phyloP scores from a whole-genome alignment of 108 stramenopile species.

The Nitzschia inconspicua region DNA sequence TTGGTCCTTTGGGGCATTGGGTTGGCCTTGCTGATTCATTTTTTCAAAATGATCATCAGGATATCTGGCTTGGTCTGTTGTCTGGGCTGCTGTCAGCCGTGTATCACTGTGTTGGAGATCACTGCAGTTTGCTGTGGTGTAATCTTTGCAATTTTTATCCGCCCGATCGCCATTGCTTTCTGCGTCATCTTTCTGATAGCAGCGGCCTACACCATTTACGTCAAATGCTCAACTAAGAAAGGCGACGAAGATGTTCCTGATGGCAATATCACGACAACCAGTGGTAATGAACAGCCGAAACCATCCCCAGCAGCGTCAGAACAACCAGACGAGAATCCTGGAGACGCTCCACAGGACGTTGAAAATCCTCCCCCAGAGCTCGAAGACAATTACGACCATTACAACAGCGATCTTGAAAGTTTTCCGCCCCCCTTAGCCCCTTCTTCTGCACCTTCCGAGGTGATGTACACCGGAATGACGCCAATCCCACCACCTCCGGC shows the following conservation, averaged over 20 bases:
- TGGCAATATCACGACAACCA: too few species aligned
- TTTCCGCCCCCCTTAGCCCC: too few species aligned
- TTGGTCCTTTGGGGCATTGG: conserved; percentile 32
- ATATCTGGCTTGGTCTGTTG: conserved; percentile 21
- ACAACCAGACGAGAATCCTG: too few species aligned
- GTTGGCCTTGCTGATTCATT: conserved; percentile 40
- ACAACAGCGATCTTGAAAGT: too few species aligned
- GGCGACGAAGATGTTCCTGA: conserved; percentile 1
- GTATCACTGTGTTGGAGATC: conserved; percentile 32
- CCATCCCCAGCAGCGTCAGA: too few species aligned
- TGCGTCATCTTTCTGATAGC: conserved; percentile 24
- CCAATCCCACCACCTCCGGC: too few species aligned
- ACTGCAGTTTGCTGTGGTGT: conserved; percentile 19
- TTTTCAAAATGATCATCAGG: conserved; percentile 48
- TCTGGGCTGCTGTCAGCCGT: conserved; percentile 31
- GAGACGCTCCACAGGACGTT: too few species aligned
- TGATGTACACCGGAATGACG: too few species aligned
- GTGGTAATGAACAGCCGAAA: too few species aligned
- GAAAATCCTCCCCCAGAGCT: too few species aligned
- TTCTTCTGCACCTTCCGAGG: too few species aligned
- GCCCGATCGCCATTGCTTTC: conserved; percentile 25
- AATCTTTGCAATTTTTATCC: conserved; percentile 27
- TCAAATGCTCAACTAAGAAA: conserved; percentile 29
- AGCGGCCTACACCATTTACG: conserved; percentile 13
- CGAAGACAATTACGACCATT: too few species aligned